phyloP scores from a whole-genome alignment of 2,329 filamentous ascomycete species.

The Balansia obtecta region DNA sequence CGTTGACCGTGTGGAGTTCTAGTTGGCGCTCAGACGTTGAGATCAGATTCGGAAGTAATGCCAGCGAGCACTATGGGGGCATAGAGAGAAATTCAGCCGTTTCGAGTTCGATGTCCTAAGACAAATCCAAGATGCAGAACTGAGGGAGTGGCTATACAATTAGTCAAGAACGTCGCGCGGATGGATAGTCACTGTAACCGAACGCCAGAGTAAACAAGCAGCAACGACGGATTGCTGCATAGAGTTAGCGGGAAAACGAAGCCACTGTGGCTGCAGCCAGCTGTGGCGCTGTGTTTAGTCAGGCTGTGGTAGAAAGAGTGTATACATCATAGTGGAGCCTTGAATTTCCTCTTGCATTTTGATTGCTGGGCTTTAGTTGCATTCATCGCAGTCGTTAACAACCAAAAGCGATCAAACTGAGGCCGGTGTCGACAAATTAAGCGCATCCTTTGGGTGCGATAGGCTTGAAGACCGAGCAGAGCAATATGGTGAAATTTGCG shows the following conservation, averaged over 20 bases:
- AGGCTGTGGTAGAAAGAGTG: too few relatives aligned
- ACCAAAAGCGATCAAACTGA: too few relatives aligned
- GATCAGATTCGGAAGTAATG: background rate
- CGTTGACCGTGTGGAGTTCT: constrained; percentile 3
- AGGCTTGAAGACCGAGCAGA: too few relatives aligned
- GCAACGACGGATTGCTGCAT: constrained; percentile 17
- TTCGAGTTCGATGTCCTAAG: background rate
- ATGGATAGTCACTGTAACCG: background rate
- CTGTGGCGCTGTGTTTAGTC: constrained; percentile 3
- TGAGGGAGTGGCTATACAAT: background rate
- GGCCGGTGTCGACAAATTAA: too few relatives aligned
- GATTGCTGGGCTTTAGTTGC: too few relatives aligned
- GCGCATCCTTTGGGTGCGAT: too few relatives aligned
- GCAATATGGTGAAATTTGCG: too few relatives aligned
- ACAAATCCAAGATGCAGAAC: background rate
- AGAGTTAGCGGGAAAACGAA: background rate
- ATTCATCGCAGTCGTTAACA: too few relatives aligned
- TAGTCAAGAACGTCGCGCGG: background rate
- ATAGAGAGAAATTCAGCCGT: background rate
- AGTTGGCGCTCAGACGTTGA: background rate
- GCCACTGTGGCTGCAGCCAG: constrained; percentile 9
- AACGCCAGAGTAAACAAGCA: constrained; percentile 16
- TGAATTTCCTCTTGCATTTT: too few relatives aligned
- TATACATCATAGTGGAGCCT: too few relatives aligned
- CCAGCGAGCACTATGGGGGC: background rate